These are phyloP conservation scores for Eudorina sp. DNA, from an alignment of 139 green algal genomes.

Conservation along the genomic window DNA sequence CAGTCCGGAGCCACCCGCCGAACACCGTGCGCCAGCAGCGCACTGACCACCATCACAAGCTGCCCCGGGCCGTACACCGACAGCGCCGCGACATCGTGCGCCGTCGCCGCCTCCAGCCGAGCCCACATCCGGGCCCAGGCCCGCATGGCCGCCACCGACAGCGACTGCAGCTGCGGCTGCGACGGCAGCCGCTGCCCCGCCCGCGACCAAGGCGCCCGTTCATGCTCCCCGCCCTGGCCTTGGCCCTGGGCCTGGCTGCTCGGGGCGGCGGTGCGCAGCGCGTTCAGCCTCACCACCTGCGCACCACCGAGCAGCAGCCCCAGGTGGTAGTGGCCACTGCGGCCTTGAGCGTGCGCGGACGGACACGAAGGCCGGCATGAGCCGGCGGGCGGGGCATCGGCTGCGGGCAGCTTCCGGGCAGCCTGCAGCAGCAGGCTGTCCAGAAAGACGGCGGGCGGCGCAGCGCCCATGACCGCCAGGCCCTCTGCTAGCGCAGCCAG, in stretches of 20 bases:
- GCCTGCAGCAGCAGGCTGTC: not conserved
- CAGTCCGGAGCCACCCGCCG: not conserved
- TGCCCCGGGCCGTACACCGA: not conserved
- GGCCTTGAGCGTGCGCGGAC: no score
- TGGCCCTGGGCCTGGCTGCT: not conserved
- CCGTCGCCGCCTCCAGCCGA: not conserved
- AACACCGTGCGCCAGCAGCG: not conserved
- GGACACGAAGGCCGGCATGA: no score
- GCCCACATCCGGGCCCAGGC: not conserved
- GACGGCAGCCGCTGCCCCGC: not conserved
- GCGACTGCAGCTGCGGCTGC: not conserved
- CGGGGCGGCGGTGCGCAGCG: not conserved
- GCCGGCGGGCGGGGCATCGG: no score
- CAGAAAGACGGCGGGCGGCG: not conserved
- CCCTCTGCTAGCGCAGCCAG: not conserved
- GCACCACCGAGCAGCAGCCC: slow-evolving; percentile 30
- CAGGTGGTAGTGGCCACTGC: not conserved
- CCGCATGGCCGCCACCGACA: not conserved
- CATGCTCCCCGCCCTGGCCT: not conserved
- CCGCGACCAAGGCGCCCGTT: not conserved
- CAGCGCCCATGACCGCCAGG: slow-evolving; percentile 13
- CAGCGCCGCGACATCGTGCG: not conserved
- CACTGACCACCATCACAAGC: not conserved
- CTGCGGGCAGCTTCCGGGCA: not conserved
- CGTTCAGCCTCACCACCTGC: slow-evolving; percentile 1